These are phyloP conservation scores for Fusarium nanum DNA, from an alignment of 2,329 filamentous ascomycete genomes.

Conservation along the genomic window DNA sequence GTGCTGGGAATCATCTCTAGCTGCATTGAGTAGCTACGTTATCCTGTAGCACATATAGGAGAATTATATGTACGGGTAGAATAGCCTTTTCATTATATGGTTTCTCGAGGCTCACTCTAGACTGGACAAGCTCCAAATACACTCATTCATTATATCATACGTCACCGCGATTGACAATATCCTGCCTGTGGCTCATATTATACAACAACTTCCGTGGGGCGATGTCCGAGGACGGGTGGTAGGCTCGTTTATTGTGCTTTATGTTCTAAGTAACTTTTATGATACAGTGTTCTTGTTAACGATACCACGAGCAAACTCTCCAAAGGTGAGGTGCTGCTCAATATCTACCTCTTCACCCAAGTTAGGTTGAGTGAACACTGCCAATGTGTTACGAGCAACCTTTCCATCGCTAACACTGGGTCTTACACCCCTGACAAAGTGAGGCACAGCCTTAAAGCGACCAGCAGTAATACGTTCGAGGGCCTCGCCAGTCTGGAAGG, in stretches of 20 bases:
- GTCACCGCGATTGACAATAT: no score
- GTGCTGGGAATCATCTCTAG: background rate
- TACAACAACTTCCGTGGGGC: background rate
- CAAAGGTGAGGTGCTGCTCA: slow-evolving; percentile 75
- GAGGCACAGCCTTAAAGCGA: slow-evolving; percentile 91
- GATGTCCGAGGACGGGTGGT: background rate
- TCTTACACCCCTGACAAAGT: slow-evolving; percentile 87
- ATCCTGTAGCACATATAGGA: background rate
- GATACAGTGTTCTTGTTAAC: slow-evolving; percentile 70
- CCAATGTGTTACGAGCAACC: slow-evolving; percentile 87
- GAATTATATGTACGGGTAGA: background rate
- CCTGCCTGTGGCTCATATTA: background rate
- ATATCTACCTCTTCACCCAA: slow-evolving; percentile 82
- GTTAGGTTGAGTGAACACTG: slow-evolving; percentile 97
- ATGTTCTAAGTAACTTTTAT: slow-evolving; percentile 11
- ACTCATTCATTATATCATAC: background rate
- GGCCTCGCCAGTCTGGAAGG: slow-evolving; percentile 95
- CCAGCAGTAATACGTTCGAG: slow-evolving; percentile 92
- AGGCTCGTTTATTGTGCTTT: background rate
- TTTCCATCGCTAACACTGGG: slow-evolving; percentile 62
- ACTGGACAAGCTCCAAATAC: background rate
- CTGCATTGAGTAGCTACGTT: background rate
- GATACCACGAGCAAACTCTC: slow-evolving; percentile 75
- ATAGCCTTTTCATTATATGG: background rate
- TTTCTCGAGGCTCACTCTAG: background rate